Base-by-base conservation (phyloP, 208 protist genomes). In the Wallacemonas sp. region DNA sequence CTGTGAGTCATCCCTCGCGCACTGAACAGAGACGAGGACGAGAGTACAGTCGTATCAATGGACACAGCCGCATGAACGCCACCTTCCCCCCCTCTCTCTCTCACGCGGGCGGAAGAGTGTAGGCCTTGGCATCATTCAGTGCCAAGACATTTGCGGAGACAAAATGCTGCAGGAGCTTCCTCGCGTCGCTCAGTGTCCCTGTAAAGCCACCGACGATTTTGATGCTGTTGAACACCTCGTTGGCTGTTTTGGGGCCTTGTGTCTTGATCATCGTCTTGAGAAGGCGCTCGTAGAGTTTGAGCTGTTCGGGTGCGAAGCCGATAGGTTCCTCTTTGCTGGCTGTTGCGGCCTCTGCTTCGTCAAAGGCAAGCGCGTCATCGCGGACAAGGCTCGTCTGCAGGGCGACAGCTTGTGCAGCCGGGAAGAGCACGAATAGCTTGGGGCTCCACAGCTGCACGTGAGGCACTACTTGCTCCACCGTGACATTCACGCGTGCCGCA, bases 221-320 rank as follows among this genome's bases (percentile, higher is more conserved):
- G 71, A 95, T 71, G 66, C 87, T 93, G 72, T 85, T 93, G 61
- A 89, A 79, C 19, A 95, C 92, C 38, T 91, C 85, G 17, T 70
- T 79, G 6, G 69, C 65, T 22, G 85, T 67, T 54, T 89, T 82
- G 22, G 86, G 44, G 0, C 69, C 77, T 44, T 41, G 50, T 1
- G 78, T 78, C 64, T 86, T 85, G 33, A 95, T 77, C 65, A 93
- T 81, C 24, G 89, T 80, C 26, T 64, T 85, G 55, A 86, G 64
- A 77, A 91, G 89, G 26, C 71, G 71, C 55, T 83, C 57, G 30
- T 92, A 64, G 46, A 92, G 62, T 36, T 81, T 81, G 32, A 94
- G 50, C 58, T 89, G 68, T 58, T 94, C 85, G n/a, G 66, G 75
- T 22, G 73, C 45, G 17, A 92, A 36, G 6, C 85, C 85, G 15